These are phyloP conservation scores for Apiospora koreana DNA, from an alignment of 2,329 filamentous ascomycete genomes.

Conservation along the genomic window DNA sequence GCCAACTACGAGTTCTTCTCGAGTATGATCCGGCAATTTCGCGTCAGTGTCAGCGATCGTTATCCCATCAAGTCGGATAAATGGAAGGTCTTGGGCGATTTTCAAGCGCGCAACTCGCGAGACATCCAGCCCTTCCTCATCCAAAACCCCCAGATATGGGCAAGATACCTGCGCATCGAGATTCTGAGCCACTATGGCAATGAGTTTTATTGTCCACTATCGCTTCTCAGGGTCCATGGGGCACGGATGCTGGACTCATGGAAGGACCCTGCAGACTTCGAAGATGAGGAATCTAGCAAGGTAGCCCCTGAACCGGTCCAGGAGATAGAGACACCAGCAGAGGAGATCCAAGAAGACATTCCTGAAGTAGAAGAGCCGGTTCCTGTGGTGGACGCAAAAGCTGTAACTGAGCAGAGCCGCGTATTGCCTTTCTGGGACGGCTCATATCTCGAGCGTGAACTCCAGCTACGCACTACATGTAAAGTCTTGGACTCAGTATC, in stretches of 20 bases:
- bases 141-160: slow-evolving; percentile 95
- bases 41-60: slow-evolving; percentile 88
- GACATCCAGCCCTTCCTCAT: slow-evolving; percentile 94
- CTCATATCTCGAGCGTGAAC: slow-evolving; percentile 28
- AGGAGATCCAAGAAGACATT: slow-evolving; percentile 19
- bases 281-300: slow-evolving; percentile 44
- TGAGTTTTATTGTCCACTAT: slow-evolving; percentile 95
- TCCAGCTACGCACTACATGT: slow-evolving; percentile 16
- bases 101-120: slow-evolving; percentile 87
- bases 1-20: slow-evolving; percentile 99
- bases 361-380: slow-evolving; percentile 21
- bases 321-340: slow-evolving; percentile 22
- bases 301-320: slow-evolving; percentile 33
- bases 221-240: slow-evolving; percentile 86
- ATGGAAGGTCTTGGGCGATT: slow-evolving; percentile 86
- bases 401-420: slow-evolving; percentile 15
- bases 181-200: slow-evolving; percentile 93
- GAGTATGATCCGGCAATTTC: slow-evolving; percentile 89
- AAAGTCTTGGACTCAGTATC: not conserved
- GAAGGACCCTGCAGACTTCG: slow-evolving; percentile 59
- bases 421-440: slow-evolving; percentile 26
- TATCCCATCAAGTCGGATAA: slow-evolving; percentile 92
- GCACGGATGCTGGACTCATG: slow-evolving; percentile 95
- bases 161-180: slow-evolving; percentile 88
- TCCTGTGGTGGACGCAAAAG: not conserved